Evolutionary conservation across 2,329 filamentous ascomycete genomes (phyloP), one percentile per base, ranked within the genome.

Genomic region (Ophiostoma quercus): DNA sequence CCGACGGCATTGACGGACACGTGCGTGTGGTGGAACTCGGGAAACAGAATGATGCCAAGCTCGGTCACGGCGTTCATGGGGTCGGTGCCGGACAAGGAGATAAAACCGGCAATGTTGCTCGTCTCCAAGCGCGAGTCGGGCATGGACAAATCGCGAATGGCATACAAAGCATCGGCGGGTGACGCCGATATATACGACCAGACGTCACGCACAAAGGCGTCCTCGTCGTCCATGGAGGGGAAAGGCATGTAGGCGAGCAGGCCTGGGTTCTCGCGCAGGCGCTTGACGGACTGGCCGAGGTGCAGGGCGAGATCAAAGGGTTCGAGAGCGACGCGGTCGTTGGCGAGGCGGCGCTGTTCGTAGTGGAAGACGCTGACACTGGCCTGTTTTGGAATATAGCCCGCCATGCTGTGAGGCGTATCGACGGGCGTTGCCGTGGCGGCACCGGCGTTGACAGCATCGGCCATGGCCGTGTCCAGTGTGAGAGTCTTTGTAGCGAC

Each of bases 1-100:
- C 67, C 70, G 25, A 71, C 29, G 2, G 70, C 70, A n/a, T 71
- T 67, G 12, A 22, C 11, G 12, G 70, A 43, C 6, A 71, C 70
- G 34, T 71, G 70, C 16, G 70, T 69, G 65, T 54, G 67, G n/a
- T 71, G 70, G 39, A 69, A 71, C 32, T 68, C 70, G 11, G 67
- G 67, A 22, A 69, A 71, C 19, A 71, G n/a, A 47, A 71, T 41
- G 47, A 69, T 69, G 70, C 70, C 70, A 1, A 71, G 39, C 62
- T 71, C 67, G 4, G 70, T 71, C 6, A 60, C 25, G 3, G 69
- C 69, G 16, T 71, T 66, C n/a, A 66, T 19, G 11, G 69, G 39
- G 43, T 68, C 39, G 9, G 69, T 68, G 29, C 47, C 29, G 2
- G 69, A 66, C 37, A 71, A 25, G 25, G 67, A 57, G 6, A 71